phyloP scores from a whole-genome alignment of 2,329 filamentous ascomycete species.

The Beauveria brongniartii region DNA sequence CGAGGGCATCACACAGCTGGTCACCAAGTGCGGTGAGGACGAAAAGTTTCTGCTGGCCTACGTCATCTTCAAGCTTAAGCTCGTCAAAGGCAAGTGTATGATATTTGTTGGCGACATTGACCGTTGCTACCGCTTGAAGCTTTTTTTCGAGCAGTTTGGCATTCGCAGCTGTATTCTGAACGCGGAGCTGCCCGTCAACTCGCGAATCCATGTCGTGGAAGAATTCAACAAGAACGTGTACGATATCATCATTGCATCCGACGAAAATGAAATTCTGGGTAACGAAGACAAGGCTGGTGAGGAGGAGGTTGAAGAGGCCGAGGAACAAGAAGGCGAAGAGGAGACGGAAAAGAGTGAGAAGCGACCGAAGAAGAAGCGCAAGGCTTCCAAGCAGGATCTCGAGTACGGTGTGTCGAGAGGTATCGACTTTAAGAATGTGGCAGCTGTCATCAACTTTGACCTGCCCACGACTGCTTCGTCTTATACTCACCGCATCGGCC shows the following conservation, averaged over 20 bases:
- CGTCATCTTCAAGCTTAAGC: constrained; percentile 88
- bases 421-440: constrained; percentile 90
- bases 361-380: constrained; percentile 51
- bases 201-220: constrained; percentile 86
- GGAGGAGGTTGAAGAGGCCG: constrained; percentile 31
- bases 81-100: constrained; percentile 84
- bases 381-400: constrained; percentile 59
- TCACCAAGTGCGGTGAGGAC: constrained; percentile 89
- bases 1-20: constrained; percentile 74
- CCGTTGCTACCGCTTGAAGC: constrained; percentile 79
- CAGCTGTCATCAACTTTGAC: constrained; percentile 94
- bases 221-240: constrained; percentile 97
- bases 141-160: constrained; percentile 95
- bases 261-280: constrained; percentile 73
- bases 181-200: constrained; percentile 88
- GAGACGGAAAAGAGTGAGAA: constrained; percentile 20
- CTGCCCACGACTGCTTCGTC: constrained; percentile 80
- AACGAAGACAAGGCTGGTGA: constrained; percentile 42
- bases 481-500: constrained; percentile 94
- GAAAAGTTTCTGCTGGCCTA: constrained; percentile 93
- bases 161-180: constrained; percentile 91
- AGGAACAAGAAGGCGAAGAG: constrained; percentile 32
- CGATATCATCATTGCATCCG: constrained; percentile 94
- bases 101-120: constrained; percentile 75
- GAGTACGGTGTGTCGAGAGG: constrained; percentile 95